Base-by-base conservation (phyloP, 225 moss, liverwort and hornwort species). In the Climacium dendroides region DNA sequence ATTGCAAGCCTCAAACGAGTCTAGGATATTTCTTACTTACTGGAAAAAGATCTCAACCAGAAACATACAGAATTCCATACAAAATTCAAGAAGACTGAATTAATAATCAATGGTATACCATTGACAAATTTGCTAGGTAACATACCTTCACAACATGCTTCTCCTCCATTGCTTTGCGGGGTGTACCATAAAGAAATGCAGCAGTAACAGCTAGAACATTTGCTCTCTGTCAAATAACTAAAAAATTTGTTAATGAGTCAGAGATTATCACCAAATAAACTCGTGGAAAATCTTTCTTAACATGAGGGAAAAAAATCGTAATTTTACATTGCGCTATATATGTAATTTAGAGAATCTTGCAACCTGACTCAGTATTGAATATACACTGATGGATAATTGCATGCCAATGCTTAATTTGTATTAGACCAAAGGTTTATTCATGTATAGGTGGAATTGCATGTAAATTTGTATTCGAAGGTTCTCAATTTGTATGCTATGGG, bases 111-210 rank as follows among this genome's bases (percentile, higher is more conserved):
- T n/a, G 34, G 23, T 53, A 25, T 24, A 45, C 45, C 14, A 53
- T n/a, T 59, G 28, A 72, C 8, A 73, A 84, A 61, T 28, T 43
- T 81, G 5, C 61, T 47, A 78, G 45, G 53, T 84, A 64, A 29
- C 73, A 73, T 54, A 95, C 97, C 95, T 93, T 92, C n/a, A 63
- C 85, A 66, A 96, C 90, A 66, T 93, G 87, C 79, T 92, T 89
- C 80, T 94, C 92, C 48, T 92, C 84, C 47, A 98, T 80, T 85
- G 85, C 89, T 80, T 78, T 69, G 54, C 83, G 87, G 37, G 96
- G 94, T 79, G 96, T 96, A 79, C 97, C 96, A 86, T 92, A 94
- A 7, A 98, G 81, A 78, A 98, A 90, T 78, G 95, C 96, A 86
- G 94, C 94, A 78, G 65, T 83, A 66, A 96, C 91, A 82, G 90